Conservation (phyloP, 1,139 yeast species). For the Kurtzmaniella quercitrusa region DNA sequence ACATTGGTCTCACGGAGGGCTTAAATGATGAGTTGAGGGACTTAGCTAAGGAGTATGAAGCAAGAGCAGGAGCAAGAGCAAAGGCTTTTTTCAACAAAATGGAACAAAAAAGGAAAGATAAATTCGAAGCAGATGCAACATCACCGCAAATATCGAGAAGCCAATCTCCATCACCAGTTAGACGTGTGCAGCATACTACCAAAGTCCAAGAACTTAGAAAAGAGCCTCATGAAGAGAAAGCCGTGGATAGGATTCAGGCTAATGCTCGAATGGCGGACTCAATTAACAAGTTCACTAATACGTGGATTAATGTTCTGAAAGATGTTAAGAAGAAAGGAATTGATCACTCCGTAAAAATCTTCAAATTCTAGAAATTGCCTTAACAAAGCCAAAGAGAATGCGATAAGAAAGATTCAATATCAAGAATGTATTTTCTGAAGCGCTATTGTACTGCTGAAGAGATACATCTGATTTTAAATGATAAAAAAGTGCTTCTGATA, state of each 20-base stretch:
- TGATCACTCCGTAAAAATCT: constrained; percentile 14
- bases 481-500: constrained; percentile 51
- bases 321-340: neutral
- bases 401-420: constrained; percentile 18
- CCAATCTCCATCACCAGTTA: constrained; percentile 6
- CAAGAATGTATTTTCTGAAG: constrained; percentile 18
- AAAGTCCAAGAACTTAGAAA: neutral
- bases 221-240: neutral
- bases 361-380: constrained; percentile 16
- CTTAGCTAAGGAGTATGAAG: constrained; percentile 26
- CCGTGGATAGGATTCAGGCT: neutral
- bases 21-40: constrained; percentile 27
- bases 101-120: constrained; percentile 9
- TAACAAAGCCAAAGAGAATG: constrained; percentile 10
- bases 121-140: neutral
- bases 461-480: constrained; percentile 31
- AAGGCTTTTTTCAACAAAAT: constrained; percentile 16
- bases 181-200: neutral
- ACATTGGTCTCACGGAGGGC: constrained; percentile 24
- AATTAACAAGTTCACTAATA: neutral
- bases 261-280: neutral
- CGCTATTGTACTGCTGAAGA: constrained; percentile 41
- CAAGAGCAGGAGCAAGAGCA: constrained; percentile 17
- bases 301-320: neutral
- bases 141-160: constrained; percentile 2